Base-by-base conservation (phyloP, 176 grass and related monocot genomes). In the Musa acuminata region DNA sequence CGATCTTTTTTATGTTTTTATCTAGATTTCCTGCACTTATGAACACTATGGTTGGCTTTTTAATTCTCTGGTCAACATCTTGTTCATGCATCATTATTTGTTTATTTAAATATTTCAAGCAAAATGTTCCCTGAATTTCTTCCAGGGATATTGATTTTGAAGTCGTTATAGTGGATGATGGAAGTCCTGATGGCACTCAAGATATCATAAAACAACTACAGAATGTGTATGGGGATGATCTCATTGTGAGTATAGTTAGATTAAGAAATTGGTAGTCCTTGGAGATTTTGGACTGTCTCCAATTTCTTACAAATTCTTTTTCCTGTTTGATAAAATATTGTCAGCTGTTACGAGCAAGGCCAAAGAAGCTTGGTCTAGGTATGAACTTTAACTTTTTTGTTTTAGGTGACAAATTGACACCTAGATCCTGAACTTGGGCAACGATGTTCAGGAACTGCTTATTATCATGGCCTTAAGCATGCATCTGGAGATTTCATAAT, bases 121-220 rank as follows among this genome's bases (percentile, higher is more conserved):
- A 10, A 69, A 29, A 6, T 64, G 78, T 53, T 20, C 0, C 8
- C 8, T 53, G 12, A 60, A 10, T 52, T 72, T 73, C 48, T 14
- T 13, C 1, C 11, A 99, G 95, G 54, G 80, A 94, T 79, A 74
- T 82, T 73, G 86, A 91, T 76, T 99, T 99, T 75, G 91, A 99
- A 85, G 84, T 99, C 75, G 86, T 99, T 85, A 76, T 99, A 55
- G 95, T 99, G 63, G 95, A 99, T 77, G 91, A 99, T 86, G 95
- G 95, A 81, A 99, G 91, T 74, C 95, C 91, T 1, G 91, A 99
- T 86, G 91, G 95, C 82, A 99, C 95, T 75, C 95, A 99, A 79
- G 95, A 99, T 59, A 86, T 99, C 52, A 69, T 99, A 64, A 99
- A 94, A 66, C 95, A 99, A 49, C 74, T 99, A 78, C 95, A 99